A percentile compares a stretch with the other conserved stretches of the same genome.
These are phyloP conservation scores for Apiospora pterosperma DNA, from an alignment of 2,329 filamentous ascomycete species.

Conservation along the genomic window DNA sequence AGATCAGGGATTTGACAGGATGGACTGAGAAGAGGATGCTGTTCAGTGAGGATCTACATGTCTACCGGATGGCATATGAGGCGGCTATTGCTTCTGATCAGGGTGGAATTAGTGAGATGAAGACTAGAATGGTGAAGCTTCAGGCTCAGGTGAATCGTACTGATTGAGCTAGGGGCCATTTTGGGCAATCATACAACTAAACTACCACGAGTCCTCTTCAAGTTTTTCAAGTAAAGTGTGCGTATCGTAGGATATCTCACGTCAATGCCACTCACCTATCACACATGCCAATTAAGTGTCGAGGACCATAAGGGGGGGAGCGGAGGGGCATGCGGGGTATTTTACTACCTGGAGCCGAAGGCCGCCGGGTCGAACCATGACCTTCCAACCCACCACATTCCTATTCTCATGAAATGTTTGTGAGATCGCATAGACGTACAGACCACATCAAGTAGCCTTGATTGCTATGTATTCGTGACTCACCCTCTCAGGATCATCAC, in stretches of 20 bases:
- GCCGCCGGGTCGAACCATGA: not conserved
- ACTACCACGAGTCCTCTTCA: not conserved
- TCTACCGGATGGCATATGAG: conserved; percentile 38
- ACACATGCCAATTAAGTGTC: not conserved
- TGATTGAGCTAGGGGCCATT: not conserved
- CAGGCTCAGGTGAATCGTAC: not conserved
- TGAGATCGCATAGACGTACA: not conserved
- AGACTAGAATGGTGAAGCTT: conserved; percentile 13
- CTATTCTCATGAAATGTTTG: not conserved
- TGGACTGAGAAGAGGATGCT: conserved; percentile 35
- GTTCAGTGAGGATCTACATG: conserved; percentile 32
- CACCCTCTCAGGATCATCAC: not conserved
- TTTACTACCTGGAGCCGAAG: not conserved
- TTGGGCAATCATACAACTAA: not conserved
- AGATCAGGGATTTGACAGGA: conserved; percentile 35
- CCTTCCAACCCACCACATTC: not conserved
- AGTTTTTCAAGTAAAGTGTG: not conserved
- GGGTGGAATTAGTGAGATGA: conserved; percentile 22
- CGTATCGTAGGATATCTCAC: not conserved
- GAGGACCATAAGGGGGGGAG: not conserved
- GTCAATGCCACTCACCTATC: not conserved
- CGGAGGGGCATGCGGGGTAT: not conserved
- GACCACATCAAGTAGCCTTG: not conserved
- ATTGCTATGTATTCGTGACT: not conserved
- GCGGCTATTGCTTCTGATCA: conserved; percentile 19